Evolutionary conservation across 306 rosid species (phyloP).

Genomic region (Begonia fuchsioides): DNA sequence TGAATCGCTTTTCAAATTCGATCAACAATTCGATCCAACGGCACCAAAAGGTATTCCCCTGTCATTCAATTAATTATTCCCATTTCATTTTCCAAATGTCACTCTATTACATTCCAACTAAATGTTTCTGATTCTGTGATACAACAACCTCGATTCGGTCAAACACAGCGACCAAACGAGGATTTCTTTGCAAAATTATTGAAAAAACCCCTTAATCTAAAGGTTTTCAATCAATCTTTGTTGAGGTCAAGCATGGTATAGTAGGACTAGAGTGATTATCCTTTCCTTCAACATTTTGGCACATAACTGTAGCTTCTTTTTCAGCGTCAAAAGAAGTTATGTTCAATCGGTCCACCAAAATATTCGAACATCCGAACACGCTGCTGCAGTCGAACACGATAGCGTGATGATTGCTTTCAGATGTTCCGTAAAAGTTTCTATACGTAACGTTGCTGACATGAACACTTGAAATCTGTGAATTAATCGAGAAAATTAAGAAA

Average conservation of each 20-base stretch:
- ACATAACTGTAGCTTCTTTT: slow-evolving; percentile 1
- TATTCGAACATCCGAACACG: slow-evolving; percentile 7
- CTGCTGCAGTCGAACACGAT: slow-evolving; percentile 17
- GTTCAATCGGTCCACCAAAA: slow-evolving; percentile 4
- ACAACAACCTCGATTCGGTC: too few relatives aligned
- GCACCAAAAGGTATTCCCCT: slow-evolving; percentile 54
- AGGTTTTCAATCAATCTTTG: too few relatives aligned
- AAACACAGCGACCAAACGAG: too few relatives aligned
- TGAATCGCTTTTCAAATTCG: too few relatives aligned
- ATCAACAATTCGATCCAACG: slow-evolving; percentile 1
- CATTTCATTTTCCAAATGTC: too few relatives aligned
- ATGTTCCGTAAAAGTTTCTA: slow-evolving; percentile 19
- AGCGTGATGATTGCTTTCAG: slow-evolving; percentile 2
- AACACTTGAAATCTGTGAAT: neutral
- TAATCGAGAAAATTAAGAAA: neutral
- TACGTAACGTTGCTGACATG: slow-evolving; percentile 24
- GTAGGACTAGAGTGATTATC: slow-evolving; percentile 1
- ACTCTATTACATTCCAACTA: too few relatives aligned
- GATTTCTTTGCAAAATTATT: too few relatives aligned
- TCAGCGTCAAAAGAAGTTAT: slow-evolving; percentile 6
- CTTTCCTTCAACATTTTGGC: slow-evolving; percentile 16
- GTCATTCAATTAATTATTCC: slow-evolving; percentile 4
- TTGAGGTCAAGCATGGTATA: slow-evolving; percentile 18
- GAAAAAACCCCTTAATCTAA: too few relatives aligned
- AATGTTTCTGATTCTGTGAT: too few relatives aligned